Evolutionary conservation across 1,284 basidiomycete genomes (phyloP).

Genomic region (Thelephora terrestris): DNA sequence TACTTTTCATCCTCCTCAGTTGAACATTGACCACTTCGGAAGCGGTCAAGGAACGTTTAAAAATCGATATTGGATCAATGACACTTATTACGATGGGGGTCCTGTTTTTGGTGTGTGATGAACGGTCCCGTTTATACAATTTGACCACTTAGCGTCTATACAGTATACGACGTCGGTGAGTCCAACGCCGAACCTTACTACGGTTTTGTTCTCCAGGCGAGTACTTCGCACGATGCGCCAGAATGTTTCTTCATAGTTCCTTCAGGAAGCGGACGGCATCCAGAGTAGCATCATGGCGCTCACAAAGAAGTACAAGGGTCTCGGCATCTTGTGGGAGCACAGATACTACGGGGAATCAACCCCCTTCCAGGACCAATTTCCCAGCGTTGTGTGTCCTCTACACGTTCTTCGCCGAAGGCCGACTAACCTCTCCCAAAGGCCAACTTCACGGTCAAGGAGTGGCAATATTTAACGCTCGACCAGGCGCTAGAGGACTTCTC

Average conservation of each 20-base stretch:
- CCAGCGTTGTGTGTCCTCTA: slow-evolving; percentile 29
- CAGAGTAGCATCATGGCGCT: slow-evolving; percentile 38
- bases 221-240: slow-evolving; percentile 33
- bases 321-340: slow-evolving; percentile 48
- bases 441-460: slow-evolving; percentile 32
- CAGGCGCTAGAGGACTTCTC: slow-evolving; percentile 51
- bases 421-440: neutral
- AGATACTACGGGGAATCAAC: slow-evolving; percentile 44
- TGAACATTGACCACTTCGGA: slow-evolving; percentile 35
- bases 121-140: neutral
- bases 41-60: slow-evolving; percentile 26
- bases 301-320: slow-evolving; percentile 34
- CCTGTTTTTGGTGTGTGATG: slow-evolving; percentile 31
- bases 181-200: slow-evolving; percentile 35
- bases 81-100: slow-evolving; percentile 41
- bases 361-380: slow-evolving; percentile 26
- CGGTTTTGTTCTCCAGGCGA: neutral
- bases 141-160: neutral
- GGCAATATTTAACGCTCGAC: slow-evolving; percentile 45
- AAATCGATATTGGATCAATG: slow-evolving; percentile 46
- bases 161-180: slow-evolving; percentile 43
- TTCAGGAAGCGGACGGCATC: slow-evolving; percentile 35
- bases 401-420: neutral
- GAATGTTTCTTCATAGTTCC: slow-evolving; percentile 10
- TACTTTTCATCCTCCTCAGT: slow-evolving; percentile 14